Evolutionary conservation across 192 early-diverging fungal species (phyloP).

Genomic region (Lobosporangium transversale): DNA sequence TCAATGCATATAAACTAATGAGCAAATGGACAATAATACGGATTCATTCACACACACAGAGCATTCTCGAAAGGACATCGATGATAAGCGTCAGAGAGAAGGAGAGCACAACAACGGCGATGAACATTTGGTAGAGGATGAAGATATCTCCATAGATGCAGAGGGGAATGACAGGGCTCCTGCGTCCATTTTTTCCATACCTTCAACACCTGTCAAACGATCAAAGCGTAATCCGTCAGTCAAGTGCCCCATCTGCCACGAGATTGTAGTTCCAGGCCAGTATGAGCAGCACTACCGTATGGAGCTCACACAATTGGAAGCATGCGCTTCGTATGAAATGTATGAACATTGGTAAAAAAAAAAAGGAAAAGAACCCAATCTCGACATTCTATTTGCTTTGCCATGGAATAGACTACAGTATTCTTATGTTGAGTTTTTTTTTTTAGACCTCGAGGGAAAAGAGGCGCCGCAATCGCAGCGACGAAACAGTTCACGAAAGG

Average conservation of each 20-base stretch:
- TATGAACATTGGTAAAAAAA: not conserved
- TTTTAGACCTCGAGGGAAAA: slow-evolving; percentile 52
- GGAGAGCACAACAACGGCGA: not conserved
- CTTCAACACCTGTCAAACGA: slow-evolving; percentile 22
- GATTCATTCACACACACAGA: no score
- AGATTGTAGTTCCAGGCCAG: slow-evolving; percentile 51
- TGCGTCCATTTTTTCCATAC: not conserved
- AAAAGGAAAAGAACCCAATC: no score
- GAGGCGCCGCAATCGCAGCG: slow-evolving; percentile 67
- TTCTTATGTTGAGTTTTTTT: not conserved
- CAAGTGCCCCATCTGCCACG: slow-evolving; percentile 62
- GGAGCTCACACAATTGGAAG: slow-evolving; percentile 58
- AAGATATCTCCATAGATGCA: slow-evolving; percentile 6
- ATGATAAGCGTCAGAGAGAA: not conserved
- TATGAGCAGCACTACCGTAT: slow-evolving; percentile 60
- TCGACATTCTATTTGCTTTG: no score
- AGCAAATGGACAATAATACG: no score
- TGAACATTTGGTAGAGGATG: no score
- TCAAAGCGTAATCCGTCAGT: slow-evolving; percentile 40
- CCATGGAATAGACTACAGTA: slow-evolving; percentile 14
- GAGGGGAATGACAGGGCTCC: not conserved
- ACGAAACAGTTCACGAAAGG: slow-evolving; percentile 60
- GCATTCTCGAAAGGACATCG: not conserved
- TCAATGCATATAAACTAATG: no score
- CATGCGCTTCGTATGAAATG: slow-evolving; percentile 20